Conservation (phyloP, 2,329 filamentous ascomycete genomes). For the Trichoderma endophyticum region DNA sequence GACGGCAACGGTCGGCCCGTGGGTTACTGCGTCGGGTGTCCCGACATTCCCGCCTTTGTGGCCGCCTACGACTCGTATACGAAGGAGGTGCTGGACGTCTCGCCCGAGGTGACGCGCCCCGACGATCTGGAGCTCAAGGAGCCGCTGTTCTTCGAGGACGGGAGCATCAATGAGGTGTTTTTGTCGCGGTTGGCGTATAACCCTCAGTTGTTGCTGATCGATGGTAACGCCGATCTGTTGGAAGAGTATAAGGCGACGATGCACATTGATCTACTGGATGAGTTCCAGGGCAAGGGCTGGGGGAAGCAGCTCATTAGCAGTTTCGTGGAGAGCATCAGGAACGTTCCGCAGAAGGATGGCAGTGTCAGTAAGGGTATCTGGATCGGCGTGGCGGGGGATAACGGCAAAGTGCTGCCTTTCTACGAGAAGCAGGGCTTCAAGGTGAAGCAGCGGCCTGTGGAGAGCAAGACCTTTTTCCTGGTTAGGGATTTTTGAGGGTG, state of each 20-base stretch:
- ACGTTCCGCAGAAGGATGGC: conserved; percentile 16
- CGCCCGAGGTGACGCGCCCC: conserved; percentile 25
- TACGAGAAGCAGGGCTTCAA: conserved; percentile 48
- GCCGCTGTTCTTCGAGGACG: conserved; percentile 30
- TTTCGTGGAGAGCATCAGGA: conserved; percentile 40
- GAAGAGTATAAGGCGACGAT: conserved; percentile 42
- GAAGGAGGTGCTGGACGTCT: conserved; percentile 32
- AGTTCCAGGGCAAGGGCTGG: conserved; percentile 44
- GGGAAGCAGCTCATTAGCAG: conserved; percentile 40
- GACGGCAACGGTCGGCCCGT: conserved; percentile 43
- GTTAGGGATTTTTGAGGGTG: conserved; percentile 32
- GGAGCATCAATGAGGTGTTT: conserved; percentile 27
- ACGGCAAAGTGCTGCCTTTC: conserved; percentile 46
- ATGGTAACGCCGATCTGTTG: conserved; percentile 35
- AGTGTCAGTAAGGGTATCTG: conserved; percentile 36
- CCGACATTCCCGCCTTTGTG: conserved; percentile 42
- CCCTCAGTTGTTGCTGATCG: conserved; percentile 38
- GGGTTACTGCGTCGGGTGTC: conserved; percentile 49
- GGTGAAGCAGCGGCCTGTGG: conserved; percentile 35
- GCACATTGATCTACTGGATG: conserved; percentile 48
- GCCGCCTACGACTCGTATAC: conserved; percentile 40
- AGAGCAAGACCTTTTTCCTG: conserved; percentile 40
- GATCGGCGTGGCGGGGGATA: conserved; percentile 45
- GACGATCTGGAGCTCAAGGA: conserved; percentile 29
- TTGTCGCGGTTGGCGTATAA: conserved; percentile 44